phyloP scores from a whole-genome alignment of 768 basidiomycete genomes.

The Polyporus arcularius region DNA sequence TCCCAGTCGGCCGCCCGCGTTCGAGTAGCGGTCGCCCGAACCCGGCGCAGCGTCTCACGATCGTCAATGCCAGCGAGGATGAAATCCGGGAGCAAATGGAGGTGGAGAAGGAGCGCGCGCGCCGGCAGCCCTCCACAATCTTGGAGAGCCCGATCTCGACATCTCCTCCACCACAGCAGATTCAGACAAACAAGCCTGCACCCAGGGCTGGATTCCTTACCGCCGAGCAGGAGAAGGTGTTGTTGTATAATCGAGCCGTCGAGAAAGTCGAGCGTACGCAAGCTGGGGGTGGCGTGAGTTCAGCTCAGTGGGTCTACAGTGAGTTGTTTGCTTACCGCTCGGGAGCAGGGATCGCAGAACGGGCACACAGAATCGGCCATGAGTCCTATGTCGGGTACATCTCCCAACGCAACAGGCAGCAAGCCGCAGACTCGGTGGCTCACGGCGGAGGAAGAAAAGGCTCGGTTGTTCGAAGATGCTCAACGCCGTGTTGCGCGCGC shows the following conservation, averaged over 20 bases:
- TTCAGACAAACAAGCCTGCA: not conserved
- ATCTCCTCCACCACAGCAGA: not conserved
- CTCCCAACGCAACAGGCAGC: conserved; percentile 16
- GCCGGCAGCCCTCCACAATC: conserved; percentile 9
- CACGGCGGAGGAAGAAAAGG: conserved; percentile 77
- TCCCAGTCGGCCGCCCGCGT: conserved; percentile 29
- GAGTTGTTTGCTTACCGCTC: not conserved
- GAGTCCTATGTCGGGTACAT: not conserved
- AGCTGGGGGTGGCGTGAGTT: conserved; percentile 23
- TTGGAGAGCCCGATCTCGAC: conserved; percentile 12
- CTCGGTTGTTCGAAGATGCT: conserved; percentile 66
- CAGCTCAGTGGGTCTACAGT: conserved; percentile 7
- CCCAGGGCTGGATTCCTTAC: conserved; percentile 22
- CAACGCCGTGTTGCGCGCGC: conserved; percentile 63
- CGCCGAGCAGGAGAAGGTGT: conserved; percentile 50
- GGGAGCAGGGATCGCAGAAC: not conserved
- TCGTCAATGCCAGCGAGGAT: conserved; percentile 43
- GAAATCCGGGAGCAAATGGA: conserved; percentile 43
- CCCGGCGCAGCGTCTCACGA: conserved; percentile 37
- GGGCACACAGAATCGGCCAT: not conserved
- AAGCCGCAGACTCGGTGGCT: conserved; percentile 45
- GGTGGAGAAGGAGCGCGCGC: conserved; percentile 8
- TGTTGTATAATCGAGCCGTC: conserved; percentile 41
- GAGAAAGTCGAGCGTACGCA: conserved; percentile 42
- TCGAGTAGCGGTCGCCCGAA: conserved; percentile 26